Percentiles rank a stretch among this genome's conserved stretches.
Evolutionary conservation across 768 basidiomycete genomes (phyloP).

Genomic region (Mycena galopus): DNA sequence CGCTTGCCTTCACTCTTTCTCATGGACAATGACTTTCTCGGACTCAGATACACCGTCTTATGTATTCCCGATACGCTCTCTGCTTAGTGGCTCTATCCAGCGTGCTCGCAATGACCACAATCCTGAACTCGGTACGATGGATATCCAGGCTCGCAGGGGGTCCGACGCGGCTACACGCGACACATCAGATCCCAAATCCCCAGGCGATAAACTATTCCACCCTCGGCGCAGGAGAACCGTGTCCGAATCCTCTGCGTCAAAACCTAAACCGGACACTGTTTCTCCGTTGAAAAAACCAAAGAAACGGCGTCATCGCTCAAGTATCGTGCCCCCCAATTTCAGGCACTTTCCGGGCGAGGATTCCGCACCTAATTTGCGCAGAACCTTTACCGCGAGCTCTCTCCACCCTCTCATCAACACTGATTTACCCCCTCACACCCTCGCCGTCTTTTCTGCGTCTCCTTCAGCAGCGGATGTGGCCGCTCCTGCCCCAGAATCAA

Average conservation of each 20-base stretch:
- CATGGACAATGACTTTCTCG: background rate
- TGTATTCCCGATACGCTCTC: conserved; percentile 57
- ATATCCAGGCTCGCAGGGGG: conserved; percentile 17
- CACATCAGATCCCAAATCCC: background rate
- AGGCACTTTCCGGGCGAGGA: conserved; percentile 51
- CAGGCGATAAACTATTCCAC: background rate
- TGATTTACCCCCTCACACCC: conserved; percentile 32
- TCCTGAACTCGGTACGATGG: background rate
- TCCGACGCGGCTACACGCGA: background rate
- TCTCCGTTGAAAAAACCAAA: conserved; percentile 14
- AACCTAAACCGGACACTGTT: background rate
- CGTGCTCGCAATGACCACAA: conserved; percentile 38
- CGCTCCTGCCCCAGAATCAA: conserved; percentile 3
- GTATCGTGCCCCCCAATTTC: conserved; percentile 42
- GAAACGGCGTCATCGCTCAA: conserved; percentile 19
- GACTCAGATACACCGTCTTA: conserved; percentile 40
- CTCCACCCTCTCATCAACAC: conserved; percentile 4
- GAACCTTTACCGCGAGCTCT: conserved; percentile 23
- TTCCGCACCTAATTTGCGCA: conserved; percentile 41
- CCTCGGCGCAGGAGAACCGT: conserved; percentile 25
- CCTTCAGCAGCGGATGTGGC: conserved; percentile 31
- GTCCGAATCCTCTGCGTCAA: conserved; percentile 23
- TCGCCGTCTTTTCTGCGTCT: conserved; percentile 31
- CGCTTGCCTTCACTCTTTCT: background rate
- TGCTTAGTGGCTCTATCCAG: conserved; percentile 52